Percentiles rank a stretch among this genome's conserved stretches.
phyloP scores from a whole-genome alignment of 345 rosid species.

The Salix udensis region DNA sequence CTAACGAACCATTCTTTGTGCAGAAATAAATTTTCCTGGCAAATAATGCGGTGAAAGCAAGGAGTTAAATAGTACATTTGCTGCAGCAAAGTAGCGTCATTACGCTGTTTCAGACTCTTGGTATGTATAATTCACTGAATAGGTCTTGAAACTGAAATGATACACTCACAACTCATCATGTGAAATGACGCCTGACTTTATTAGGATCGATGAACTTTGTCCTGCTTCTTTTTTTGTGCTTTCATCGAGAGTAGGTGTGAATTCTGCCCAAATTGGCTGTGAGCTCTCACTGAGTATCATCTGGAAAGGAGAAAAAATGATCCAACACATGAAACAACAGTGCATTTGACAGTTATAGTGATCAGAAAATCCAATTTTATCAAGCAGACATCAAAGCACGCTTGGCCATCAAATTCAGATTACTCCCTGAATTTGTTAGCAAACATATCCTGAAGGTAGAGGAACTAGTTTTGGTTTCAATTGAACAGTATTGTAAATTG shows the following conservation, averaged over 20 bases:
- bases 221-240: conserved; percentile 33
- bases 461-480: neutral
- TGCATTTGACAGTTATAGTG: neutral
- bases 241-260: conserved; percentile 30
- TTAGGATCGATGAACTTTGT: conserved; percentile 30
- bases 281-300: conserved; percentile 52
- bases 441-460: neutral
- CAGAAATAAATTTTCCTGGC: conserved; percentile 60
- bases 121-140: neutral
- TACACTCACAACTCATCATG: conserved; percentile 50
- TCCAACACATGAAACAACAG: neutral
- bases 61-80: neutral
- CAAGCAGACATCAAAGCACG: neutral
- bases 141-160: neutral
- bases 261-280: conserved; percentile 57
- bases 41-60: conserved; percentile 15
- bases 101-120: neutral
- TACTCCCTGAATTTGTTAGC: neutral
- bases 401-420: neutral
- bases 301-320: conserved; percentile 27
- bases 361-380: neutral
- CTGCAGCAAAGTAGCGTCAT: neutral
- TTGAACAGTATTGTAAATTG: neutral
- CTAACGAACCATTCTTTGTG: conserved; percentile 45
- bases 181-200: conserved; percentile 57